Evolutionary conservation across 108 stramenopile species (phyloP), one percentile per base, ranked within the genome.

Genomic region (Cyclotella kingstonii): DNA sequence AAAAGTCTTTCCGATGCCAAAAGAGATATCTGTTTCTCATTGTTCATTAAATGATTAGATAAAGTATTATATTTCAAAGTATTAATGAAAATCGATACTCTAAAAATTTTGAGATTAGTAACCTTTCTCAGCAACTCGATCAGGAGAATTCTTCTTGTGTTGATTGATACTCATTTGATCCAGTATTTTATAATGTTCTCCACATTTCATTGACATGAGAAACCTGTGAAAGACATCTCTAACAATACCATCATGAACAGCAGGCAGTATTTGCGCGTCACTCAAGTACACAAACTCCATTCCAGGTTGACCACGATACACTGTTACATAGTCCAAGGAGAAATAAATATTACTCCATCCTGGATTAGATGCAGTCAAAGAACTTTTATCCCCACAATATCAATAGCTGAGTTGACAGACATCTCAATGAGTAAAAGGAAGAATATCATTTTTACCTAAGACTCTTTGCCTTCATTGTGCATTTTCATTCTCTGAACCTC

Each of bases 271-370:
- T 12, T 82, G 60, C n/a, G 85, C 82, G 66, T 92, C 90, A 68
- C 84, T 86, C 49, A 91, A 36, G 38, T 85, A 89, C 0, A 92
- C 63, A 63, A 92, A 89, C 47, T 92, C 90, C 30, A 87, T 87
- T 43, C 89, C 90, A 9, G 87, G 87, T 61, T 86, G 87, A 29
- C 56, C 30, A 42, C 87, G 66, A 39, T 86, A 91, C 2, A 92
- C 78, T 75, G 89, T 92, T 60, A 92, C 82, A 55, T 89, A 89
- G 49, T 76, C 72, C 14, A 92, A 60, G 2, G 90, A 85, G 4
- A 92, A 55, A 60, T 89, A 92, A 68, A 92, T 89, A 26, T 63
- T 79, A n/a, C 68, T 45, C 53, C 42, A 69, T 26, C 73, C 60
- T 2, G 46, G 57, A 23, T 47, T 36, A 17, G 68, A 66, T n/a